phyloP scores from a whole-genome alignment of 306 rosid species.

The Dalbergia oliveri region DNA sequence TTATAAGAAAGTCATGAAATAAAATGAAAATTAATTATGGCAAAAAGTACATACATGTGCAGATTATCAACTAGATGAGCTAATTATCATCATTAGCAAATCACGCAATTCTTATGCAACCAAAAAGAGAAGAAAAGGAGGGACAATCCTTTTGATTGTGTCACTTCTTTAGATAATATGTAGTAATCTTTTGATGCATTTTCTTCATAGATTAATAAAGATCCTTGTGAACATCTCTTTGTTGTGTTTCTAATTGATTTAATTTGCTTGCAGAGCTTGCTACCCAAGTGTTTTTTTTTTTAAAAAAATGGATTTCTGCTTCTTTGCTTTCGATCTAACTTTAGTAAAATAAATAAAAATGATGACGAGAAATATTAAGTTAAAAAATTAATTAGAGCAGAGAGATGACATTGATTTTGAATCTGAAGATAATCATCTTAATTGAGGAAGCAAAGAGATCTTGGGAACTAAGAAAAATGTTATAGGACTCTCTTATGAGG shows the following conservation, averaged over 20 bases:
- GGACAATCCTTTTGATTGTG: conserved; percentile 49
- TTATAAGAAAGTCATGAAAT: too few species aligned
- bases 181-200: conserved; percentile 55
- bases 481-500: too few species aligned
- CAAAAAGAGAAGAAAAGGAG: conserved; percentile 12
- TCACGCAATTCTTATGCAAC: conserved; percentile 24
- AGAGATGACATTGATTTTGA: too few species aligned
- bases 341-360: not conserved
- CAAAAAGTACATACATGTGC: too few species aligned
- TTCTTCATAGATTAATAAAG: conserved; percentile 27
- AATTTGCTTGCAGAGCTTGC: not conserved
- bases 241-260: not conserved
- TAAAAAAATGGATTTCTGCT: not conserved
- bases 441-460: too few species aligned
- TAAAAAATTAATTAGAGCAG: too few species aligned
- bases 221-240: not conserved
- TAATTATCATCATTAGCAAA: not conserved
- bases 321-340: too few species aligned
- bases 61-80: not conserved
- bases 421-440: too few species aligned
- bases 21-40: too few species aligned
- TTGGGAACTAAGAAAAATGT: too few species aligned
- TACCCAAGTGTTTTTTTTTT: not conserved
- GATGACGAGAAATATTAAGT: too few species aligned
- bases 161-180: conserved; percentile 53